Evolutionary conservation across 140 eudicot genomes (phyloP), one percentile per base, ranked within the genome.

Genomic region (Ambrosia hybrid): DNA sequence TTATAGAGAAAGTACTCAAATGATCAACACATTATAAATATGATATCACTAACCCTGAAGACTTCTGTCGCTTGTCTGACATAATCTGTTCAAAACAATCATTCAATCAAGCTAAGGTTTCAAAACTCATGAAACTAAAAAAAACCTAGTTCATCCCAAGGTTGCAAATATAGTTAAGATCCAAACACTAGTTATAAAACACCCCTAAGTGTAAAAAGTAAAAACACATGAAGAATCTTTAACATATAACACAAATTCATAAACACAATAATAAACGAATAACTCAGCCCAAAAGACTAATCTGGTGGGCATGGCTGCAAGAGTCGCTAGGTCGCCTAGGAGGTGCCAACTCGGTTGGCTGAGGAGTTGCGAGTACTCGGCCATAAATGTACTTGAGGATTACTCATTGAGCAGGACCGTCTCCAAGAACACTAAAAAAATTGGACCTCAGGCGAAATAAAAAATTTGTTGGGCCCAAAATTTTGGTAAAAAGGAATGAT

Each of bases 11-110:
- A 51, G 51, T 13, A 21, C n/a, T 52, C 58, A 30, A 12, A 3
- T 7, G 14, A n/a, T 63, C 26, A 9, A 12, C 12, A 52, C 16
- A 12, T 36, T 56, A 63, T 36, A 63, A 17, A 12, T 13, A 38
- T 37, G 17, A 64, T 36, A 52, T 7, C 51, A 39, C 70, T 38
- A 41, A 64, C 70, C 70, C 70, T 64, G 70, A 64, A 14, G 70
- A 39, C 38, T 64, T 64, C 14, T 39, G 34, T 51, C n/a, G 70
- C 70, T 64, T 64, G 8, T 64, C 52, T n/a, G 52, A 14, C 69
- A 52, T 5, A 64, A 64, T 64, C 52, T 64, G 52, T 37, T 13
- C 30, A 33, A 21, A 57, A 57, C 5, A 52, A 52, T 21, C 30
- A 52, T 43, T 43, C 13, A 17, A 57, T 3, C 5, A 57, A 57